Evolutionary conservation across 1,139 yeast species (phyloP).

Genomic region (Kodamaea arcana): DNA sequence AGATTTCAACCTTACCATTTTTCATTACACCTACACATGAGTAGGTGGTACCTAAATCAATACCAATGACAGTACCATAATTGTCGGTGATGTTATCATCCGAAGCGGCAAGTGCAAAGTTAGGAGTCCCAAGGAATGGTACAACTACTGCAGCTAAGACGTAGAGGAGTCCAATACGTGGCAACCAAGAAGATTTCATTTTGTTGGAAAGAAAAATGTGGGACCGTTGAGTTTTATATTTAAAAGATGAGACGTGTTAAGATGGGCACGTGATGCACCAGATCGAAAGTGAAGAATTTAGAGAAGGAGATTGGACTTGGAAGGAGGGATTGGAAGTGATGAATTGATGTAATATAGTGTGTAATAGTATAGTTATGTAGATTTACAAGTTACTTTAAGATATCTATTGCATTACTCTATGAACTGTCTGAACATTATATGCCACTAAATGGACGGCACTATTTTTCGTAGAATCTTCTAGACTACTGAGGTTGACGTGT

Average conservation of each 20-base stretch:
- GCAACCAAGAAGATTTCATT: conserved; percentile 16
- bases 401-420: background rate
- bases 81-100: conserved; percentile 41
- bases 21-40: conserved; percentile 95
- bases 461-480: background rate
- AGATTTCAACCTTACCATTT: conserved; percentile 84
- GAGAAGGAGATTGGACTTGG: too few species aligned
- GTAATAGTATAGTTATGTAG: too few species aligned
- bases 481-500: background rate
- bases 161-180: conserved; percentile 16
- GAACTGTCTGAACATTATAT: too few species aligned
- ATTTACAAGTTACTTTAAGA: too few species aligned
- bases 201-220: background rate
- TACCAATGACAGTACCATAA: conserved; percentile 81
- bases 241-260: background rate
- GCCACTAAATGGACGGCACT: background rate
- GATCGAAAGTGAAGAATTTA: background rate
- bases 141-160: conserved; percentile 17
- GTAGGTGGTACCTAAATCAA: conserved; percentile 83
- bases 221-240: background rate
- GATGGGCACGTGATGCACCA: background rate
- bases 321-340: too few species aligned
- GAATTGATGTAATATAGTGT: too few species aligned
- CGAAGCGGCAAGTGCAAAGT: conserved; percentile 25
- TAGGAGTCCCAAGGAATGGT: conserved; percentile 13